Evolutionary conservation across 228 moss, liverwort and hornwort genomes (phyloP), one percentile per base, ranked within the genome.

Genomic region (Sphagnum fallax): DNA sequence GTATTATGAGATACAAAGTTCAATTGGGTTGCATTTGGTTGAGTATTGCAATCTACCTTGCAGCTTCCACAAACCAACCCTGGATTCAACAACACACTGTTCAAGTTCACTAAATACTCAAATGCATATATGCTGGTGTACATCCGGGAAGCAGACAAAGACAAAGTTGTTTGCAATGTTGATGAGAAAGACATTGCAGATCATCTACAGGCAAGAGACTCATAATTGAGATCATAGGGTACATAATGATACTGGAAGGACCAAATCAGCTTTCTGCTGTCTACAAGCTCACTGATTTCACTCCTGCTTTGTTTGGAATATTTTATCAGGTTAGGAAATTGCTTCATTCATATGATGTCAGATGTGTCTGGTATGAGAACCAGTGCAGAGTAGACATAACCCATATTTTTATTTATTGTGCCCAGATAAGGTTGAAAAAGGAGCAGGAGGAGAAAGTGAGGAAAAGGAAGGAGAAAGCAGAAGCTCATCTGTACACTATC

Each of bases 71-170:
- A 98, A 83, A 91, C 97, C 68, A 93, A 98, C 78, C 97, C 97
- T 70, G 97, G 97, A 14, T 98, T 98, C 87, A 98, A 98, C 79
- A 98, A 98, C 52, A 90, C 93, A 8, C 97, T 93, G 59, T 98
- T 98, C 87, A 98, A 98, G 83, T 98, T 98, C 69, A 98, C 97
- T 4, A 98, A 98, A 69, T 98, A 98, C 66, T 98, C 93, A 51
- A 98, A 98, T 76, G 97, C 97, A 6, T 98, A 93, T 70, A 98
- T 98, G 97, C 77, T 98, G 72, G 97, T 98, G 59, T 98, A 98
- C 63, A 98, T 98, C 83, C 87, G 97, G 85, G 93, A 98, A 73
- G 90, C 90, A 77, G 93, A 98, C 60, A 93, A 92, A 80, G 97
- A 98, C 79, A 98, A 98, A 76, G 94, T 98, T 75, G 85, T 93